A percentile compares a stretch with the other conserved stretches of the same genome.
Conservation (phyloP, 2,329 filamentous ascomycete species). For the Diplodia corticola region DNA sequence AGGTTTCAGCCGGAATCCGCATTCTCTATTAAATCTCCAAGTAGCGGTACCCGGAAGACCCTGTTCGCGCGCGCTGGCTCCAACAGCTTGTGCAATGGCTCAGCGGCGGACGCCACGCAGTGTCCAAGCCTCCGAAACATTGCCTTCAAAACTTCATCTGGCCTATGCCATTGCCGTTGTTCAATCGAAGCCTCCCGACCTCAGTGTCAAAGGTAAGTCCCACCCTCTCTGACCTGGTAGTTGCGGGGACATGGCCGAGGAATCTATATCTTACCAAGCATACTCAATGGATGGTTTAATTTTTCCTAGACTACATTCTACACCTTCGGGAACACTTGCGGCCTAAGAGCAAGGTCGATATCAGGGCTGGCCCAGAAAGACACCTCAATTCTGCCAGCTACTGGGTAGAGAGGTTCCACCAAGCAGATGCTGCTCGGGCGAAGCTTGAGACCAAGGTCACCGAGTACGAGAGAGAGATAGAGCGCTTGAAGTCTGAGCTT, state of each 20-base stretch:
- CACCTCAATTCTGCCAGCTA: slow-evolving; percentile 45
- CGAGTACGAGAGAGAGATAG: slow-evolving; percentile 34
- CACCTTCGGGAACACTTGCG: slow-evolving; percentile 40
- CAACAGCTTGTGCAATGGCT: not conserved
- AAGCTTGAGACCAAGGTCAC: slow-evolving; percentile 30
- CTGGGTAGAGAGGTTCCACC: slow-evolving; percentile 37
- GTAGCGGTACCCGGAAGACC: not conserved
- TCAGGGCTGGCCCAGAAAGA: slow-evolving; percentile 29
- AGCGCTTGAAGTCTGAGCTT: slow-evolving; percentile 27
- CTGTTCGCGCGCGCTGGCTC: not conserved
- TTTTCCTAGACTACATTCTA: slow-evolving; percentile 33
- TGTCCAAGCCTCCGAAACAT: not conserved
- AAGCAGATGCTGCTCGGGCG: slow-evolving; percentile 30
- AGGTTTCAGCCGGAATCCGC: not conserved
- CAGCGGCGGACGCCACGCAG: not conserved
- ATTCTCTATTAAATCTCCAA: not conserved
- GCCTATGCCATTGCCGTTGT: slow-evolving; percentile 41
- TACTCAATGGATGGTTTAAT: not conserved
- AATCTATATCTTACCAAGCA: not conserved
- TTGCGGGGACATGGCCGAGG: not conserved
- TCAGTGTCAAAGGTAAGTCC: slow-evolving; percentile 35
- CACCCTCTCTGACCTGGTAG: not conserved
- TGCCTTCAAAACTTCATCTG: slow-evolving; percentile 28
- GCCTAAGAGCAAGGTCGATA: slow-evolving; percentile 26
- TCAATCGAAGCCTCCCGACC: slow-evolving; percentile 39